Conservation (phyloP, 129 eudicot species). For the Tagetes erecta region DNA sequence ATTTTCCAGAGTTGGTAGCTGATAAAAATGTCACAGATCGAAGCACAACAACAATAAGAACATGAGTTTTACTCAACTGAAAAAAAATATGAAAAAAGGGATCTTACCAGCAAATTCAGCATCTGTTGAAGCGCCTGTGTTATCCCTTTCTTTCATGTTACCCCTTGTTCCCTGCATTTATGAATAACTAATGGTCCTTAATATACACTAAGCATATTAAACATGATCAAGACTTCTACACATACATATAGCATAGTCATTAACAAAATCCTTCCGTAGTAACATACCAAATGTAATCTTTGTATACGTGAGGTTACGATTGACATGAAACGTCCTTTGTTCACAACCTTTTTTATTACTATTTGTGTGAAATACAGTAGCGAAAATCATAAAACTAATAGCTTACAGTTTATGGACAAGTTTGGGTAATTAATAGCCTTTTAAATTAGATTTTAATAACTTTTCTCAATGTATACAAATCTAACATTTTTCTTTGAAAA, state of each 20-base stretch:
- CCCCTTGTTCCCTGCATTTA: conserved; percentile 17
- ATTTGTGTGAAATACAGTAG: neutral
- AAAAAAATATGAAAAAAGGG: neutral
- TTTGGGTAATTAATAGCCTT: neutral
- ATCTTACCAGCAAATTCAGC: conserved; percentile 28
- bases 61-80: conserved; percentile 13
- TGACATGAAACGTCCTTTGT: neutral
- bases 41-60: neutral
- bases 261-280: neutral
- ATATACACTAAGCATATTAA: conserved; percentile 7
- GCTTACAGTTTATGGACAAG: too few species aligned
- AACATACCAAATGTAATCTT: neutral
- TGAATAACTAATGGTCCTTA: neutral
- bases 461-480: too few species aligned
- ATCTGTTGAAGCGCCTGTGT: neutral
- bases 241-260: neutral
- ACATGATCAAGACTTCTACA: conserved; percentile 16
- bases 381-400: neutral
- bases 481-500: too few species aligned
- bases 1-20: conserved; percentile 33
- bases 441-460: neutral
- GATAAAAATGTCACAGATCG: conserved; percentile 4
- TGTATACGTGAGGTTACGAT: neutral
- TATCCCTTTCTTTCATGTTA: conserved; percentile 5
- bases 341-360: neutral